These are phyloP conservation scores for Physcia stellaris DNA, from an alignment of 495 filamentous ascomycete species.

Conservation along the genomic window DNA sequence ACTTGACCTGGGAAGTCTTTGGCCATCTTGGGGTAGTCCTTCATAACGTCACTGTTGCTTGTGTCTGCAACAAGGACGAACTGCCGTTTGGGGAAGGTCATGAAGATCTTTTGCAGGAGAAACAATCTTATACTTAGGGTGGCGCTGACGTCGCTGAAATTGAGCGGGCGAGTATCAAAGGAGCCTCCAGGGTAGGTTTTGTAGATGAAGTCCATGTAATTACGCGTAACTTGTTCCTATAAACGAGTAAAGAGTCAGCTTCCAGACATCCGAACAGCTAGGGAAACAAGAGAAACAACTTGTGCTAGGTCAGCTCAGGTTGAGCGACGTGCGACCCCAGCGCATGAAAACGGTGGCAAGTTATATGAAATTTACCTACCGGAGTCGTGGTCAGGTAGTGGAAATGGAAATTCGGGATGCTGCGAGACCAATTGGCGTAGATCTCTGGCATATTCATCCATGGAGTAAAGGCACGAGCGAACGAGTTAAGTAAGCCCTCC, in stretches of 20 bases:
- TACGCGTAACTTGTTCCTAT: constrained; percentile 64
- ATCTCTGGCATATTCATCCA: constrained; percentile 74
- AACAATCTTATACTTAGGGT: constrained; percentile 56
- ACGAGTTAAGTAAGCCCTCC: constrained; percentile 63
- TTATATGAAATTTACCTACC: too few relatives aligned
- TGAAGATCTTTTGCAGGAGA: constrained; percentile 55
- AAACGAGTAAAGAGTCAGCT: too few relatives aligned
- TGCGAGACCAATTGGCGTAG: constrained; percentile 51
- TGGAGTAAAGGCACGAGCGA: constrained; percentile 51
- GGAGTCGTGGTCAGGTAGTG: constrained; percentile 78
- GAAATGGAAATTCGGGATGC: constrained; percentile 54
- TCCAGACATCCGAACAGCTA: too few relatives aligned
- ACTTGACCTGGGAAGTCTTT: constrained; percentile 53
- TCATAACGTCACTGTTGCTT: constrained; percentile 66
- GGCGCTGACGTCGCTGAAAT: constrained; percentile 59
- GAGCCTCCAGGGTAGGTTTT: constrained; percentile 54
- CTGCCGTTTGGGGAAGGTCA: constrained; percentile 59
- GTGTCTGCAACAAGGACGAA: constrained; percentile 70
- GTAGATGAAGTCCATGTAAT: constrained; percentile 74
- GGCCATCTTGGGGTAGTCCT: constrained; percentile 52
- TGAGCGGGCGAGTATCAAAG: constrained; percentile 66
- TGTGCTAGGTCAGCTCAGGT: too few relatives aligned
- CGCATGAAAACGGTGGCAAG: too few relatives aligned
- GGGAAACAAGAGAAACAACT: too few relatives aligned
- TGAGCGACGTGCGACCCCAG: too few relatives aligned